Percentiles rank a stretch among this genome's conserved stretches.
phyloP scores from a whole-genome alignment of 805 yeast species.

The Wickerhamiella siamensis region DNA sequence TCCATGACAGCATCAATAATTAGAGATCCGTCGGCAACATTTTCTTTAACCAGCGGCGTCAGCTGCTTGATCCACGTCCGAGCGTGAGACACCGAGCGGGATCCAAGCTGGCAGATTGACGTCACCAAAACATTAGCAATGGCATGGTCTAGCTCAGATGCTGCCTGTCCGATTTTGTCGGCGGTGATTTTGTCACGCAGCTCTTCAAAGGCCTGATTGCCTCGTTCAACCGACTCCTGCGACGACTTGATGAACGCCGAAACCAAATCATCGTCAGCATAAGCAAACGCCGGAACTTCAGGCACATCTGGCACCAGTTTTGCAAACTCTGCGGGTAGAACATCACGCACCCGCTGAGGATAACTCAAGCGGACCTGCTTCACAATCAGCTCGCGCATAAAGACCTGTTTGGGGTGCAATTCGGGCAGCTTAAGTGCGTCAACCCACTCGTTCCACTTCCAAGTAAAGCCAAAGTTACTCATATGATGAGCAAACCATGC shows the following conservation, averaged over 20 bases:
- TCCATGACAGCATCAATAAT: constrained; percentile 43
- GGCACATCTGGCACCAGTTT: constrained; percentile 29
- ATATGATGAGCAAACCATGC: constrained; percentile 92
- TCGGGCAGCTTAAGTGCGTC: constrained; percentile 29
- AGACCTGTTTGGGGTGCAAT: constrained; percentile 59
- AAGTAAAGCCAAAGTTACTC: constrained; percentile 83
- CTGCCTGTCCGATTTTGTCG: constrained; percentile 23
- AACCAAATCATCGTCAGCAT: constrained; percentile 27
- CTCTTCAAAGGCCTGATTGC: constrained; percentile 21
- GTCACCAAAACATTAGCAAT: constrained; percentile 52
- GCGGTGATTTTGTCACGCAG: constrained; percentile 22
- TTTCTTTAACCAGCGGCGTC: constrained; percentile 24
- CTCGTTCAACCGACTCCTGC: constrained; percentile 20
- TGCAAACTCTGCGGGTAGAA: constrained; percentile 44
- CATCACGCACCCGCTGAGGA: constrained; percentile 51
- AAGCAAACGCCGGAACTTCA: constrained; percentile 29
- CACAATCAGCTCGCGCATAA: constrained; percentile 63
- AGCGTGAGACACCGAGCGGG: constrained; percentile 72
- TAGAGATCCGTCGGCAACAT: constrained; percentile 7
- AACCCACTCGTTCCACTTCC: constrained; percentile 98
- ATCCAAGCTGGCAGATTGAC: constrained; percentile 66
- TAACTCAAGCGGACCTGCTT: constrained; percentile 80
- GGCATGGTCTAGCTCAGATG: constrained; percentile 30
- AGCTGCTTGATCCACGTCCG: constrained; percentile 38
- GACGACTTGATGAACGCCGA: constrained; percentile 26